Conservation (phyloP, 129 eudicot genomes). For the Flaveria trinervia region DNA sequence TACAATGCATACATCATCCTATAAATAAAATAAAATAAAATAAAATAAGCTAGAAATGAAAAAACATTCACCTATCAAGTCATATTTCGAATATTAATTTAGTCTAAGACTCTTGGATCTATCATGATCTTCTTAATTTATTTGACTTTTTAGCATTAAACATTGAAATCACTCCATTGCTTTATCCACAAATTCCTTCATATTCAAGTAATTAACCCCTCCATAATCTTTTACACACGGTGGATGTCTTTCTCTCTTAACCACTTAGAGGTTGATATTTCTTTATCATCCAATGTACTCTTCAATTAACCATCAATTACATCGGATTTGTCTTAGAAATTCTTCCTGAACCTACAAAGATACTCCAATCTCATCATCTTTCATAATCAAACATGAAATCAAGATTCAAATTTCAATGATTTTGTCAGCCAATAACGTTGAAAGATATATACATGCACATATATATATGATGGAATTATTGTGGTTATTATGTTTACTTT, state of each 20-base stretch:
- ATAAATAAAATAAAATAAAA: background rate
- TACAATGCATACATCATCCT: constrained; percentile 2
- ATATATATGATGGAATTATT: too few species aligned
- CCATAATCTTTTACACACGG: constrained; percentile 26
- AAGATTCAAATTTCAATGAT: constrained; percentile 33
- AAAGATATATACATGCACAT: too few species aligned
- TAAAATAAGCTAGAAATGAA: background rate
- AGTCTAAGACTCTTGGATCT: constrained; percentile 2
- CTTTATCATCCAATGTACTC: constrained; percentile 27
- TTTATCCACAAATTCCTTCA: constrained; percentile 29
- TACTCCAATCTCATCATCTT: constrained; percentile 7
- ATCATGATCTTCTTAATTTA: background rate
- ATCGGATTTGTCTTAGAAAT: constrained; percentile 12
- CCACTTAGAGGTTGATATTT: constrained; percentile 36
- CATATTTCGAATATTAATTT: background rate
- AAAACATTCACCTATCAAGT: background rate
- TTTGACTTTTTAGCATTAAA: constrained; percentile 20
- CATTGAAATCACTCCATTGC: constrained; percentile 18
- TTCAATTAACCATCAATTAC: constrained; percentile 33
- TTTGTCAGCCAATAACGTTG: constrained; percentile 31
- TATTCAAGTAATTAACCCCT: constrained; percentile 25
- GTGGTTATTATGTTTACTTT: too few species aligned
- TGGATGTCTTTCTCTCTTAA: constrained; percentile 41
- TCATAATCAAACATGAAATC: constrained; percentile 12
- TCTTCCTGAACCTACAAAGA: constrained; percentile 33